These are phyloP conservation scores for Tricladium varicosporioides DNA, from an alignment of 2,329 filamentous ascomycete species.

Conservation along the genomic window DNA sequence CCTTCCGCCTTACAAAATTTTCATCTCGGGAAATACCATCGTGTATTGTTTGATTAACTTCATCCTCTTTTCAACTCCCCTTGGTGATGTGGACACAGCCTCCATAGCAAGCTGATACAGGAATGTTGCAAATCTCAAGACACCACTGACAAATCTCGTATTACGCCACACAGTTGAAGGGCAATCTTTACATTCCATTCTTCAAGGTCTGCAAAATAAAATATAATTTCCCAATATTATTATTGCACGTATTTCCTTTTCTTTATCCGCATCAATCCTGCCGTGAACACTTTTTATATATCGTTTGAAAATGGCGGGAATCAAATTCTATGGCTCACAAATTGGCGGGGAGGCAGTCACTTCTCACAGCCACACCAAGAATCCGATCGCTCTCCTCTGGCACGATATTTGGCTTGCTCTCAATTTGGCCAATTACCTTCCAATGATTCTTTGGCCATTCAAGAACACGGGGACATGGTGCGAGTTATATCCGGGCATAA, in stretches of 20 bases:
- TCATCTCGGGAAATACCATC: too few species aligned
- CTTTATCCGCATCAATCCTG: not conserved
- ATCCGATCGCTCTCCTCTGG: not conserved
- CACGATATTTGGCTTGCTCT: not conserved
- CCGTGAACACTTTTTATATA: not conserved
- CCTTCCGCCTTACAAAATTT: too few species aligned
- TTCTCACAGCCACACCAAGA: not conserved
- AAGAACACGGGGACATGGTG: slow-evolving; percentile 49
- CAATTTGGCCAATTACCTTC: not conserved
- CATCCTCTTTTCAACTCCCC: too few species aligned
- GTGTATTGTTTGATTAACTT: too few species aligned
- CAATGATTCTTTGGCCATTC: not conserved
- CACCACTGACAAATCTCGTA: too few species aligned
- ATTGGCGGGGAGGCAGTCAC: not conserved
- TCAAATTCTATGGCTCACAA: not conserved
- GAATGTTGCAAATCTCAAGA: too few species aligned
- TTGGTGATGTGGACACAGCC: too few species aligned
- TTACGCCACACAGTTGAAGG: too few species aligned
- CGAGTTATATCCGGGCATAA: slow-evolving; percentile 58
- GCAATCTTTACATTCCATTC: not conserved
- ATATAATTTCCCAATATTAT: not conserved
- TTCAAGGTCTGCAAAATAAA: not conserved
- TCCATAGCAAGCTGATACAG: too few species aligned
- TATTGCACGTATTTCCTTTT: not conserved
- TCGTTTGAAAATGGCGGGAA: not conserved